Base-by-base conservation (phyloP, 805 yeast species). In the Yarrowia sp. region DNA sequence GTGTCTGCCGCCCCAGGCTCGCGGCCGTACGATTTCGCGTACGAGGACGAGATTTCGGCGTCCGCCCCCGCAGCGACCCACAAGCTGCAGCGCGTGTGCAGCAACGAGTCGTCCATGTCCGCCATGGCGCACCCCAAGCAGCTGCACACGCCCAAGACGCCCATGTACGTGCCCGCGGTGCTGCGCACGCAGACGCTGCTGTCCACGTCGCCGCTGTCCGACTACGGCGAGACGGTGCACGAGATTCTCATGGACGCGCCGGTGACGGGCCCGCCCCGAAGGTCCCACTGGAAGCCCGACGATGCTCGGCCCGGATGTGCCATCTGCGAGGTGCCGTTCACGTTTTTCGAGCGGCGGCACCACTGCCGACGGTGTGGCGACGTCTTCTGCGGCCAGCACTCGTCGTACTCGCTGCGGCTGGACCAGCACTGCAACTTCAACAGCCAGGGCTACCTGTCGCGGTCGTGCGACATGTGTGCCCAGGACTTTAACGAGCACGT, bases 151-250 rank as follows among this genome's bases (percentile, higher is more conserved):
- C 92, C 91, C 68, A 84, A 91, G 73, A 88, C 90, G 71, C 97
- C 98, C 10, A 78, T 92, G 78, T 92, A 91, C 71, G 81, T 89
- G 0, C 98, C 98, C 0, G 97, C 97, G 0, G 98, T 92, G 11
- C 79, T 92, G 62, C 82, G 90, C 69, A 81, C 82, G 44, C 68
- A 68, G 49, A 70, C 67, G 62, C 65, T 71, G n/a, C 74, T 74
- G 68, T 66, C 71, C 41, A 66, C 68, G 0, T 67, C 74, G 9
- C 67, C 71, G 49, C 66, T 67, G 26, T 52, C 66, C 51, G 67
- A 66, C 51, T 66, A 65, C 46, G 68, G 66, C 40, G 70, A 68
- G 35, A 65, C 66, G 19, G 65, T 56, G 26, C 65, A 64, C n/a
- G 51, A 66, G 35, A 59, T 66, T n/a, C 48, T 49, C 11, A 28